These are phyloP conservation scores for Cordyceps militaris DNA, from an alignment of 2,329 filamentous ascomycete genomes.

Conservation along the genomic window DNA sequence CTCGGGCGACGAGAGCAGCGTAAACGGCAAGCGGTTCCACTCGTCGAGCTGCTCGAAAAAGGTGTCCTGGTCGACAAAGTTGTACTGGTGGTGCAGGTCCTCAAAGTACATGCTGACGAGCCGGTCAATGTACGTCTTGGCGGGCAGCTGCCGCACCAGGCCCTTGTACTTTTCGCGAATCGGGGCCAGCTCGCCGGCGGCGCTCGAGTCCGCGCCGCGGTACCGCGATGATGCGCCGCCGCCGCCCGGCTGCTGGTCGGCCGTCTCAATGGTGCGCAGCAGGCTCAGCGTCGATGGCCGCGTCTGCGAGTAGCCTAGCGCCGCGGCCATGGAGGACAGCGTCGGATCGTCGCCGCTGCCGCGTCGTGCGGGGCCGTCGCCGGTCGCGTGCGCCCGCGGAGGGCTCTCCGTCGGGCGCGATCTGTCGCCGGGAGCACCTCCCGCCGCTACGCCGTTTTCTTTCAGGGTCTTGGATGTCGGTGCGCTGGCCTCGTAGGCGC, in stretches of 20 bases:
- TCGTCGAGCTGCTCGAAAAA: conserved; percentile 44
- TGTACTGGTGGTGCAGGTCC: conserved; percentile 56
- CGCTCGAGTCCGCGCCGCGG: not conserved
- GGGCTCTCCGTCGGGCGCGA: not conserved
- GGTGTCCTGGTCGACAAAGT: conserved; percentile 44
- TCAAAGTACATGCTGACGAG: conserved; percentile 48
- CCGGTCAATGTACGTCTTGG: conserved; percentile 46
- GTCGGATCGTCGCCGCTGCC: conserved; percentile 20
- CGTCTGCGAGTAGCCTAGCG: conserved; percentile 48
- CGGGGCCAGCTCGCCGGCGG: conserved; percentile 20
- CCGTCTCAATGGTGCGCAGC: conserved; percentile 46
- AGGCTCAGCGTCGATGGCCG: conserved; percentile 48
- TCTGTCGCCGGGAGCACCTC: not conserved
- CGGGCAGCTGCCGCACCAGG: conserved; percentile 50
- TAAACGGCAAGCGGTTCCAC: conserved; percentile 50
- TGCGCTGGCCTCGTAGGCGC: conserved; percentile 48
- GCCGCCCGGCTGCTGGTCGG: conserved; percentile 27
- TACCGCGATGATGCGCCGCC: not conserved
- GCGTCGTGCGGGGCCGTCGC: not conserved
- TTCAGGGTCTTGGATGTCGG: conserved; percentile 25
- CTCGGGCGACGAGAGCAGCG: conserved; percentile 41
- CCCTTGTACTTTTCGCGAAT: conserved; percentile 51
- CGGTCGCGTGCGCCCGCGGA: not conserved
- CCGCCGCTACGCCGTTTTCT: not conserved
- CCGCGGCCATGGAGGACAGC: conserved; percentile 36